Conservation (phyloP, 106 monocot genomes). For the Platanthera zijinensis region DNA sequence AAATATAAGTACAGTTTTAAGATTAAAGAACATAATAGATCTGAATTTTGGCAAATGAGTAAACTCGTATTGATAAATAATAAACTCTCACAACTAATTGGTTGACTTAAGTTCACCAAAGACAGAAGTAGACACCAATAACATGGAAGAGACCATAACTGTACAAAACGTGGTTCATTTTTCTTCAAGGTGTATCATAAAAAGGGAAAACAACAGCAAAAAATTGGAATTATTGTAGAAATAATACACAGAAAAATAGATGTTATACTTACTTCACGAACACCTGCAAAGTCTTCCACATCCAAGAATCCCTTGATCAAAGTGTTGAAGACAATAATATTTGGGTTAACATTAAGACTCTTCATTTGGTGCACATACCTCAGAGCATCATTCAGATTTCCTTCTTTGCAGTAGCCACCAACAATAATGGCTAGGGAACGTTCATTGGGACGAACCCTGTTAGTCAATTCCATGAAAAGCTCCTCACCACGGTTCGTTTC, state of each 20-base stretch:
- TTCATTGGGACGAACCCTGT: constrained; percentile 56
- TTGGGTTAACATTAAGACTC: constrained; percentile 50
- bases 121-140: too few relatives aligned
- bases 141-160: neutral
- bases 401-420: constrained; percentile 81
- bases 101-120: too few relatives aligned
- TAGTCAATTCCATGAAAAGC: constrained; percentile 62
- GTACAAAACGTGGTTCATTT: neutral
- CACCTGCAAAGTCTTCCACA: constrained; percentile 44
- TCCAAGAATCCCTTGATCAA: constrained; percentile 88
- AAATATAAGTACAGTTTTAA: neutral
- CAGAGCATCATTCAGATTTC: constrained; percentile 61
- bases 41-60: neutral
- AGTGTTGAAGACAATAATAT: constrained; percentile 70
- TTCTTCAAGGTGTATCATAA: neutral
- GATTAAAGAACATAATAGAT: neutral
- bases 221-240: neutral
- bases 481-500: constrained; percentile 73
- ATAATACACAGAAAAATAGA: neutral
- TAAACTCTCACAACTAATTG: neutral
- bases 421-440: constrained; percentile 75
- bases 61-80: neutral
- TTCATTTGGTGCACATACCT: constrained; percentile 65
- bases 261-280: constrained; percentile 48
- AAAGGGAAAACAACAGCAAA: neutral